Evolutionary conservation across 2,329 filamentous ascomycete species (phyloP), one percentile per base, ranked within the genome.

Genomic region (Diaporthe sp.): DNA sequence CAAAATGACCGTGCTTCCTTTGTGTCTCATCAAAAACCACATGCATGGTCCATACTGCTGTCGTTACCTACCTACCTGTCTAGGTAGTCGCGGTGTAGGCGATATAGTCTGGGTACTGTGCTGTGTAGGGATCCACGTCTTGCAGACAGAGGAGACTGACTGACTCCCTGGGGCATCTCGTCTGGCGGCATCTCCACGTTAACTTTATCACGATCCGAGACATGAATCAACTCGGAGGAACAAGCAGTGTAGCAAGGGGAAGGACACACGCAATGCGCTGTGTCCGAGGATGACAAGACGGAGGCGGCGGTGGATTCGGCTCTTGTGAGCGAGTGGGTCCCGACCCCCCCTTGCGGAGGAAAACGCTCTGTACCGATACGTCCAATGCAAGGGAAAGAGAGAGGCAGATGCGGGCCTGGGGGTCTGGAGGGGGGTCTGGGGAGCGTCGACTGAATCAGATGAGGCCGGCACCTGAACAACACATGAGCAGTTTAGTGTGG

Each of bases 221-320:
- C 62, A 68, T 51, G 62, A 68, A 68, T 49, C 62, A 68, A 68
- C 44, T 39, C 62, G 62, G 44, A 22, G 44, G 44, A 51, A 51
- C 62, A 68, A 68, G 62, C 62, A 68, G 44, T 51, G 62, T 68
- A 68, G 62, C 62, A 68, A 68, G 62, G 62, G 62, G 62, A 51
- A 68, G 12, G 17, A 51, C 22, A 51, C 44, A 51, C 62, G 62
- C 44, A 68, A 68, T 68, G 44, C 44, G 62, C 62, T 46, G 31
- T 51, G 44, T 49, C 46, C 44, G 62, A 51, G 44, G 28, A 37
- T 49, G 28, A 37, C 28, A 51, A 34, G 28, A 34, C 44, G 28
- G 62, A 51, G 62, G 19, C 31, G 62, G 19, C 17, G 62, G 44
- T 51, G 62, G 62, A 46, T 39, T 37, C 61, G 61, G 62, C 37